Evolutionary conservation across 23 red algal genomes (phyloP).

Genomic region (Cyanidioschyzon merolae): DNA sequence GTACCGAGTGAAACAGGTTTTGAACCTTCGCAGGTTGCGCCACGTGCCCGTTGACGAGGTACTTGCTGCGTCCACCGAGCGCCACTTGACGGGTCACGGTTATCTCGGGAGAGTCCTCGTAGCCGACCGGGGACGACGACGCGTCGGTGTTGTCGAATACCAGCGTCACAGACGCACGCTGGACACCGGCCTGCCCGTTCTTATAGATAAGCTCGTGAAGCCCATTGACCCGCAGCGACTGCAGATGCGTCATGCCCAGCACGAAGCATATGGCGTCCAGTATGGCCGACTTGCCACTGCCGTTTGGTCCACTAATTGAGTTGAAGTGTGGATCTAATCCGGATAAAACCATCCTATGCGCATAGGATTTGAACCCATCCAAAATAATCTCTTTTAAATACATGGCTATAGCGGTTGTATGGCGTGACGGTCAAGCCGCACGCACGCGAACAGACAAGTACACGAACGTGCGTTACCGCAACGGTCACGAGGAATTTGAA

Average conservation of each 20-base stretch:
- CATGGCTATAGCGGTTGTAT: constrained; percentile 47
- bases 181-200: constrained; percentile 72
- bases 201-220: constrained; percentile 98
- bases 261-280: constrained; percentile 99
- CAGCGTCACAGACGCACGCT: constrained; percentile 70
- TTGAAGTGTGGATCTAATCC: constrained; percentile 94
- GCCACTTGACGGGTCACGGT: constrained; percentile 68
- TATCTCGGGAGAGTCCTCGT: constrained; percentile 59
- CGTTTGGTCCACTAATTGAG: constrained; percentile 92
- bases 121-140: constrained; percentile 59
- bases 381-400: constrained; percentile 81
- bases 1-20: constrained; percentile 92
- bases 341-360: constrained; percentile 55
- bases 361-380: constrained; percentile 98
- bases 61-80: constrained; percentile 89
- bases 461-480: no score
- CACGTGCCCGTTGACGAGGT: constrained; percentile 84
- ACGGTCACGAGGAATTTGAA: no score
- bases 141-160: constrained; percentile 86
- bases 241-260: constrained; percentile 83
- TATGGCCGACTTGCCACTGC: constrained; percentile 89
- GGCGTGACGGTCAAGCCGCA: no score
- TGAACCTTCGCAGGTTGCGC: constrained; percentile 74
- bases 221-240: constrained; percentile 61
- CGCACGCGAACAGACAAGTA: no score